Percentiles rank a stretch among this genome's conserved stretches.
These are phyloP conservation scores for Pulicaria dysenterica DNA, from an alignment of 129 eudicot species.

Conservation along the genomic window DNA sequence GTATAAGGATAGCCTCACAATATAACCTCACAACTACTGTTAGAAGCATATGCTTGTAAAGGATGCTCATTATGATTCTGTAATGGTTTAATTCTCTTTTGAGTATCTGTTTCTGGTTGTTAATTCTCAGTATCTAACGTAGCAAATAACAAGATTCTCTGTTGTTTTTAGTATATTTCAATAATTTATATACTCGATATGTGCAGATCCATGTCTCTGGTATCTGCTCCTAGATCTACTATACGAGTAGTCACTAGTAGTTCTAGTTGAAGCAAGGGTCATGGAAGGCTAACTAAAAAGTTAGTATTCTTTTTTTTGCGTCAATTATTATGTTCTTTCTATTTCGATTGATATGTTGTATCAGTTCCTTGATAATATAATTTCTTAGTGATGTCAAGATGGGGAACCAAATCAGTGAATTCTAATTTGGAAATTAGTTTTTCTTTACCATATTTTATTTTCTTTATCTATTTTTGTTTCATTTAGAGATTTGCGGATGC, in stretches of 20 bases:
- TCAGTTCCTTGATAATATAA: background rate
- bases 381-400: constrained; percentile 6
- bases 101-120: constrained; percentile 1
- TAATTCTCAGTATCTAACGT: background rate
- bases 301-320: constrained; percentile 31
- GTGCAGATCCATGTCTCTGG: constrained; percentile 42
- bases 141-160: background rate
- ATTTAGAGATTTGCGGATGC: constrained; percentile 80
- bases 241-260: constrained; percentile 31
- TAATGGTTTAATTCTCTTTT: background rate
- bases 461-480: constrained; percentile 5
- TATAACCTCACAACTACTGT: background rate
- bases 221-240: constrained; percentile 32
- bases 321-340: background rate
- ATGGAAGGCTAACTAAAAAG: constrained; percentile 80
- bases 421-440: background rate
- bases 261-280: constrained; percentile 45
- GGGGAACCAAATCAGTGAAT: background rate
- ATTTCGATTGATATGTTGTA: constrained; percentile 7
- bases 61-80: background rate
- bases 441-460: background rate
- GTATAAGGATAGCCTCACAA: constrained; percentile 12
- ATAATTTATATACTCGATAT: constrained; percentile 1
- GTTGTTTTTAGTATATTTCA: constrained; percentile 3
- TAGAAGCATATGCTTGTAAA: background rate